Evolutionary conservation across 805 yeast species (phyloP).

Genomic region (Saccharomyces cerevisiae): DNA sequence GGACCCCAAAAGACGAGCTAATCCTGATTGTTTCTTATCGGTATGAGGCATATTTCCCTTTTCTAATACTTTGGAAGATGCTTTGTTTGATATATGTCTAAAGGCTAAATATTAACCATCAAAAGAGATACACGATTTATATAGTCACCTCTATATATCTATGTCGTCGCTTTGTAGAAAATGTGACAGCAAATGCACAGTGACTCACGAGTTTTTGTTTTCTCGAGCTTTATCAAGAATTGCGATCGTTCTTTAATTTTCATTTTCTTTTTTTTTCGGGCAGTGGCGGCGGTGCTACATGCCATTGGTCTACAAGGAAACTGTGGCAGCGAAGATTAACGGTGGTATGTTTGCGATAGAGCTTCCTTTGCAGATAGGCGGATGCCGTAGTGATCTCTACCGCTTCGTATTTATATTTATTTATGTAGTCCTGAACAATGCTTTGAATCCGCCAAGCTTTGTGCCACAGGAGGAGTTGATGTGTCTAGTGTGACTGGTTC

Average conservation of each 20-base stretch:
- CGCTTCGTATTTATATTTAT: too few species aligned
- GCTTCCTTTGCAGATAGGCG: background rate
- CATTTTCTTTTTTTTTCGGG: background rate
- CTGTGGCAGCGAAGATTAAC: background rate
- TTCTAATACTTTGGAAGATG: background rate
- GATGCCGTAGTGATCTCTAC: background rate
- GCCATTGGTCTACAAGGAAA: background rate
- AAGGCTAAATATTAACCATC: background rate
- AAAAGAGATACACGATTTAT: background rate
- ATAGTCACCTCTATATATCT: background rate
- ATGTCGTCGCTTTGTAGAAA: background rate
- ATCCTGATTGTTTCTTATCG: conserved; percentile 77
- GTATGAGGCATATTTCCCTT: conserved; percentile 19
- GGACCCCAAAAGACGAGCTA: conserved; percentile 88
- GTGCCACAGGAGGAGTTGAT: background rate
- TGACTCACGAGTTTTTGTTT: background rate
- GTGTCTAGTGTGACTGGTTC: background rate
- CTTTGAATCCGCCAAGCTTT: background rate
- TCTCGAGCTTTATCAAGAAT: background rate
- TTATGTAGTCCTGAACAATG: background rate
- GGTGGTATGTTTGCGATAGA: background rate
- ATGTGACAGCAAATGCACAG: background rate
- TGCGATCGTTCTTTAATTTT: background rate
- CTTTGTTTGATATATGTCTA: background rate
- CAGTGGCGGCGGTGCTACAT: background rate